Evolutionary conservation across 345 rosid genomes (phyloP), one percentile per base, ranked within the genome.

Genomic region (Eucalyptus dawsonii): DNA sequence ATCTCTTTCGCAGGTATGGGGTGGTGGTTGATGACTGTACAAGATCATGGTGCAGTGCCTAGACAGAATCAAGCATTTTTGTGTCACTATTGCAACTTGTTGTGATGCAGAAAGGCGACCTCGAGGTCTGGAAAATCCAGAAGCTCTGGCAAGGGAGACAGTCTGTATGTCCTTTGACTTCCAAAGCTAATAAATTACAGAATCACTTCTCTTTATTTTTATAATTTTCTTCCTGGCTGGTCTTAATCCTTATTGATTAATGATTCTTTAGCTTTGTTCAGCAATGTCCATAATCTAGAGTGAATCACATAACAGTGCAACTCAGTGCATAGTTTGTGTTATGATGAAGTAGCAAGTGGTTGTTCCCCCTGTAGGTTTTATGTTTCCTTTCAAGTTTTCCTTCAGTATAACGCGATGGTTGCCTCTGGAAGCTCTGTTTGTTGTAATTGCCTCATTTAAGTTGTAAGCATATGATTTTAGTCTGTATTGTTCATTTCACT

Each of bases 21-120:
- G 93, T 90, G 93, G 93, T 90, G 94, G 93, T 91, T 94, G 94
- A 92, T 88, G 88, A 90, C 91, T 47, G 89, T 92, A 90, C 91
- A 91, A 87, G 93, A 96, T 92, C 96, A 97, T 96, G 99, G 91
- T 94, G 96, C 97, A 92, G 96, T 97, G 97, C 94, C 47, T 96
- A 92, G 97, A 93, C 90, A 91, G 95, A 91, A 80, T 96, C 89
- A 93, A 91, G 95, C 94, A 90, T 92, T 92, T 91, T 83, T 94
- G 92, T 95, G 86, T 91, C 93, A 87, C 95, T 88, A 88, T 95
- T 49, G 91, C 91, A 44, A 89, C 88, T 87, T 96, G 97, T 91
- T 97, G 95, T 89, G 97, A 97, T 90, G 91, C 95, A 85, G 98
- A 96, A 92, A 96, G 92, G 89, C 95, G 91, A 90, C 93, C 96